Base-by-base conservation (phyloP, 768 basidiomycete genomes). In the Lactifluus volemus region DNA sequence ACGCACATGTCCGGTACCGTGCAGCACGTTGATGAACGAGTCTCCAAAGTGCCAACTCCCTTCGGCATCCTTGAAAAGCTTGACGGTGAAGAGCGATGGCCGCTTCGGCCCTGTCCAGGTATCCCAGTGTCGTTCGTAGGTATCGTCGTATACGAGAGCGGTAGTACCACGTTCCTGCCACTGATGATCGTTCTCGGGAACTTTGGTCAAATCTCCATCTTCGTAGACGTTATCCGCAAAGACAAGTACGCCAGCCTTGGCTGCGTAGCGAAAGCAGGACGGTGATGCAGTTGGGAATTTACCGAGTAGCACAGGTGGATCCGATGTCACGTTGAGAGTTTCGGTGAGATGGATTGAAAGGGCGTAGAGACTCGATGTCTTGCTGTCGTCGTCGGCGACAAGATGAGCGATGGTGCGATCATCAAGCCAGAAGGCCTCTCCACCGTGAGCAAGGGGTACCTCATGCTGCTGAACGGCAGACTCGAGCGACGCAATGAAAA, bases 141-240 rank as follows among this genome's bases (percentile, higher is more conserved):
- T 70, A 45, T 72, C 70, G 63, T 83, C 81, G 68, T 77, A 83
- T 0, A 80, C 77, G 42, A 65, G 69, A 1, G 89, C 92, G 1
- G 80, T 78, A 55, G 84, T 82, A 5, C 91, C 93, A 1, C 88
- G 81, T 58, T 84, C 79, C 56, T 86, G 83, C 77, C 84, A 89
- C 45, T 76, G 79, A 64, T 85, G 76, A 69, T 96, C 91, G 65
- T 88, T 80, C 66, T 82, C 77, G 63, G 78, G 81, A 29, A 87
- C 86, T 10, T 83, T 78, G 42, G 79, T 82, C 50, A 97, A 74
- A 62, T 86, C 80, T 1, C 85, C 86, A 61, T 95, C 89, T 2
- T 81, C 73, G 69, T 89, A 87, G 5, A 96, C 92, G 56, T 83
- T 78, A 38, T 89, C 91, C 0, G 92, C 89, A 76, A 99, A 98